Evolutionary conservation across 768 basidiomycete species (phyloP).

Genomic region (Lepiota venenata): DNA sequence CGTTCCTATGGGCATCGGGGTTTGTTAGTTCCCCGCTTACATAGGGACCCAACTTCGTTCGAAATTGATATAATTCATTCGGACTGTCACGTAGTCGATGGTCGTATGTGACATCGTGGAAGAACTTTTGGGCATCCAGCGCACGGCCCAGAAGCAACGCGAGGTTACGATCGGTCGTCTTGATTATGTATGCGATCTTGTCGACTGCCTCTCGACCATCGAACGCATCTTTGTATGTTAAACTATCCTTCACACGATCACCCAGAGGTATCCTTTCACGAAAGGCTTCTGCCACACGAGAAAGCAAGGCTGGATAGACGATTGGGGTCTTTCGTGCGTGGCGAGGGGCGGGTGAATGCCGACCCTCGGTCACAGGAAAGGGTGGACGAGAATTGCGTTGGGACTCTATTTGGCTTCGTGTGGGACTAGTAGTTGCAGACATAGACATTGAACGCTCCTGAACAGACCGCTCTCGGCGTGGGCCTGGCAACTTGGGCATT

Average conservation of each 20-base stretch:
- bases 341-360: conserved; percentile 36
- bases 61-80: conserved; percentile 91
- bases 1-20: conserved; percentile 15
- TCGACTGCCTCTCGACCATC: conserved; percentile 97
- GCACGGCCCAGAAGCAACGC: conserved; percentile 94
- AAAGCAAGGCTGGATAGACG: conserved; percentile 95
- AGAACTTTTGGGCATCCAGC: conserved; percentile 96
- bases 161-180: conserved; percentile 95
- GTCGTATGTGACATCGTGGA: conserved; percentile 99
- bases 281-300: conserved; percentile 93
- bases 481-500: conserved; percentile 43
- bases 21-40: conserved; percentile 68
- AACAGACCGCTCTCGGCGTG: conserved; percentile 54
- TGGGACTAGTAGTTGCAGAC: conserved; percentile 54
- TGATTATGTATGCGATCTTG: conserved; percentile 97
- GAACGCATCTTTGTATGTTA: conserved; percentile 95
- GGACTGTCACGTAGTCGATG: conserved; percentile 89
- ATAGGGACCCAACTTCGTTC: conserved; percentile 81
- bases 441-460: conserved; percentile 79
- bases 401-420: conserved; percentile 44
- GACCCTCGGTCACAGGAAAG: conserved; percentile 32
- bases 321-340: conserved; percentile 60
- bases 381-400: conserved; percentile 26
- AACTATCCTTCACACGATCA: conserved; percentile 90
- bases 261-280: conserved; percentile 71